Evolutionary conservation across 176 grass and related monocot species (phyloP).

Genomic region (Oryza glumipatula): DNA sequence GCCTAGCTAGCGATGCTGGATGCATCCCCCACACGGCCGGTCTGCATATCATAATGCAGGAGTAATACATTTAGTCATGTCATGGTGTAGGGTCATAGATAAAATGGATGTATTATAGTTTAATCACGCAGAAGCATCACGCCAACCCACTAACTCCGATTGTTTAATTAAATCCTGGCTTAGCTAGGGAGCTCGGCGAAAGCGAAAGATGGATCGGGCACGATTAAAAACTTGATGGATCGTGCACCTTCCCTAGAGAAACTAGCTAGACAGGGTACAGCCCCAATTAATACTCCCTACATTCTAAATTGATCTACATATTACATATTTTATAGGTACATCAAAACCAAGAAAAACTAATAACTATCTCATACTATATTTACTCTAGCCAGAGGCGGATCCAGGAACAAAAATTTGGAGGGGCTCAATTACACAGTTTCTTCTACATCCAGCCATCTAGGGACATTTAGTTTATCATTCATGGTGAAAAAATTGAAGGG

Average conservation of each 20-base stretch:
- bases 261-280: slow-evolving; percentile 13
- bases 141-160: slow-evolving; percentile 36
- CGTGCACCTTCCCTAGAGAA: slow-evolving; percentile 35
- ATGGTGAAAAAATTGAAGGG: too few relatives aligned
- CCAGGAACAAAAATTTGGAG: too few relatives aligned
- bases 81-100: neutral
- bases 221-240: neutral
- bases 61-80: neutral
- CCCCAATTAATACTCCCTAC: neutral
- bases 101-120: slow-evolving; percentile 8
- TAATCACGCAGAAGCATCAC: slow-evolving; percentile 7
- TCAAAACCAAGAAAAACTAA: too few relatives aligned
- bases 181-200: slow-evolving; percentile 33
- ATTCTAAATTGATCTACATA: too few relatives aligned
- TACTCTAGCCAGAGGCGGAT: too few relatives aligned
- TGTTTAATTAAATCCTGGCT: neutral
- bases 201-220: slow-evolving; percentile 17
- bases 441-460: too few relatives aligned
- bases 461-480: too few relatives aligned
- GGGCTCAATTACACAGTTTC: too few relatives aligned
- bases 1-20: neutral
- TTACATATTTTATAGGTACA: too few relatives aligned
- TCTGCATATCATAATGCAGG: neutral
- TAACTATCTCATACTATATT: too few relatives aligned
- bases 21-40: neutral